These are phyloP conservation scores for Suillus fuscotomentosus DNA, from an alignment of 768 basidiomycete genomes.

Conservation along the genomic window DNA sequence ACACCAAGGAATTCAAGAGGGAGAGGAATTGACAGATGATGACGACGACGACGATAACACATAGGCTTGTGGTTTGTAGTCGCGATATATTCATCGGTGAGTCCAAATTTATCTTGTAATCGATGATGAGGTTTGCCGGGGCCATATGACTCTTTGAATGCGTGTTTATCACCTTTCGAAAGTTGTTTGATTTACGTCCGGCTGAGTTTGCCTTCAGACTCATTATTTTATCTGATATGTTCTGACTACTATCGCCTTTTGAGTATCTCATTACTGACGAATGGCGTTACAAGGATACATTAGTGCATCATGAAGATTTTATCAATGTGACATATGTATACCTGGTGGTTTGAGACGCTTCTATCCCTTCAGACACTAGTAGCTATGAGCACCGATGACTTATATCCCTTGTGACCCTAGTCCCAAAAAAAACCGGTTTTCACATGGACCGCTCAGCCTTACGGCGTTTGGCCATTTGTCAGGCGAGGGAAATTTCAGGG, in stretches of 20 bases:
- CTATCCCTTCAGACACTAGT: background rate
- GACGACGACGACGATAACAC: conserved; percentile 50
- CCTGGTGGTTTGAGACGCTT: too few relatives aligned
- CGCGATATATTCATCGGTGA: conserved; percentile 5
- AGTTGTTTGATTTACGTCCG: conserved; percentile 63
- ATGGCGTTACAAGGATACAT: background rate
- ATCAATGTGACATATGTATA: too few relatives aligned
- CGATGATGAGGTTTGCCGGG: conserved; percentile 68
- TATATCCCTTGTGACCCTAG: background rate
- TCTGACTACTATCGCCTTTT: background rate
- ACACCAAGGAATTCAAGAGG: conserved; percentile 62
- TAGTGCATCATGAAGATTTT: background rate
- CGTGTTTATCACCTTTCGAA: conserved; percentile 37
- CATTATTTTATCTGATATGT: background rate
- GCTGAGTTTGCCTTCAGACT: conserved; percentile 30
- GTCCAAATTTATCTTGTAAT: conserved; percentile 6
- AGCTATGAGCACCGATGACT: background rate
- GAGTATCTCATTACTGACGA: background rate
- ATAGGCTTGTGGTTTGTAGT: conserved; percentile 11
- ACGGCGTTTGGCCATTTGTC: background rate
- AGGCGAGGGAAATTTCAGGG: background rate
- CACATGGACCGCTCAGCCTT: background rate
- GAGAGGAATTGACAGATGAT: conserved; percentile 90
- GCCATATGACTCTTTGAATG: conserved; percentile 77
- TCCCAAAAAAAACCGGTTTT: background rate